Conservation (phyloP, 1,284 basidiomycete genomes). For the Pyrrhoderma lamaoense region DNA sequence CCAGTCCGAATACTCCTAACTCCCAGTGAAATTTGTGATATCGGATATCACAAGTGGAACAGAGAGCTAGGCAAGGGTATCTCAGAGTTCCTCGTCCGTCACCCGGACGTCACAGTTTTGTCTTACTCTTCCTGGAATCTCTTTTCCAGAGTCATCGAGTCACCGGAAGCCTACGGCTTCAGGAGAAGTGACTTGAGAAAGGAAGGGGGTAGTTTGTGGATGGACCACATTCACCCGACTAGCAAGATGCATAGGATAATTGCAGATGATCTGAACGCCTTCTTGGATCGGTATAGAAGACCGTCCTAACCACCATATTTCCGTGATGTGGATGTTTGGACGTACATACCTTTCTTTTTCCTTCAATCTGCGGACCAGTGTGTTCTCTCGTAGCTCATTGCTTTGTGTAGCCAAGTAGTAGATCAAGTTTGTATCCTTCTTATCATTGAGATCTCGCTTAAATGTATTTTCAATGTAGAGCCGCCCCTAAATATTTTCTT, state of each 20-base stretch:
- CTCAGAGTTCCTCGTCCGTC: constrained; percentile 31
- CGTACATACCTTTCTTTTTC: too few relatives aligned
- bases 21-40: constrained; percentile 5
- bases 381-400: too few relatives aligned
- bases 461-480: too few relatives aligned
- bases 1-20: background rate
- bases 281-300: constrained; percentile 24
- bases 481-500: too few relatives aligned
- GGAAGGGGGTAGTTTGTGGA: constrained; percentile 40
- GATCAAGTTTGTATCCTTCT: too few relatives aligned
- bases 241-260: constrained; percentile 37
- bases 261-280: constrained; percentile 33
- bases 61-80: constrained; percentile 27
- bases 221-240: constrained; percentile 44
- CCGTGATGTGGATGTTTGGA: too few relatives aligned
- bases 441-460: too few relatives aligned
- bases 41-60: constrained; percentile 39
- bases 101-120: constrained; percentile 39
- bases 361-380: too few relatives aligned
- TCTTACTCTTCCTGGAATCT: constrained; percentile 42
- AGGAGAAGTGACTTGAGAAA: constrained; percentile 25
- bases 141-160: constrained; percentile 41
- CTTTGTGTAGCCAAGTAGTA: too few relatives aligned
- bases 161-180: constrained; percentile 39
- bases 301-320: too few relatives aligned